These are phyloP conservation scores for Pythium vanterpoolii DNA, from an alignment of 352 stramenopile genomes.

Conservation along the genomic window DNA sequence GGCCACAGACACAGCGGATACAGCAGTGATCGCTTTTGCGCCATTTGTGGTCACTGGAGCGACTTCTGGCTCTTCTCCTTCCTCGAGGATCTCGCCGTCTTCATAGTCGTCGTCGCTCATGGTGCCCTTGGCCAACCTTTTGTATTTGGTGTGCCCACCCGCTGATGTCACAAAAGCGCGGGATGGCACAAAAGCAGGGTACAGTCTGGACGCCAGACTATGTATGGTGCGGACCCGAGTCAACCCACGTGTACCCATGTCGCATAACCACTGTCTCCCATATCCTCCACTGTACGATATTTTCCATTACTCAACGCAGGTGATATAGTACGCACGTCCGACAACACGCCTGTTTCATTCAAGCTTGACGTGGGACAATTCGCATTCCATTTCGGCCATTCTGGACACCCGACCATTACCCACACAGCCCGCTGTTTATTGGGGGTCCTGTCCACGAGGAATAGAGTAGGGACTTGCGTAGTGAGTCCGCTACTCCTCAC, in stretches of 20 bases:
- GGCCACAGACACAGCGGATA: background rate
- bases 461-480: no score
- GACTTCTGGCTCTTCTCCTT: conserved; percentile 42
- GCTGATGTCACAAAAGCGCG: background rate
- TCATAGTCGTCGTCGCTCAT: conserved; percentile 48
- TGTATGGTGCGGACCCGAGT: no score
- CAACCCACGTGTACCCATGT: no score
- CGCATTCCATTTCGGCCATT: background rate
- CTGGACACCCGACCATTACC: no score
- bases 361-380: background rate
- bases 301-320: background rate
- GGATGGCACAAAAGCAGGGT: conserved; percentile 3
- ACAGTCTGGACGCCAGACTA: no score
- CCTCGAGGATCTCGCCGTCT: conserved; percentile 73
- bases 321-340: background rate
- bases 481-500: no score
- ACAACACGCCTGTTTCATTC: background rate
- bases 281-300: background rate
- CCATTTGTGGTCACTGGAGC: background rate
- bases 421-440: no score
- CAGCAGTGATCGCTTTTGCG: background rate
- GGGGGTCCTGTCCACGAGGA: no score
- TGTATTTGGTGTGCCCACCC: background rate
- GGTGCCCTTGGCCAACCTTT: background rate
- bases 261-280: background rate